Base-by-base conservation (phyloP, 2,329 filamentous ascomycete genomes). In the Microdochium nivale region DNA sequence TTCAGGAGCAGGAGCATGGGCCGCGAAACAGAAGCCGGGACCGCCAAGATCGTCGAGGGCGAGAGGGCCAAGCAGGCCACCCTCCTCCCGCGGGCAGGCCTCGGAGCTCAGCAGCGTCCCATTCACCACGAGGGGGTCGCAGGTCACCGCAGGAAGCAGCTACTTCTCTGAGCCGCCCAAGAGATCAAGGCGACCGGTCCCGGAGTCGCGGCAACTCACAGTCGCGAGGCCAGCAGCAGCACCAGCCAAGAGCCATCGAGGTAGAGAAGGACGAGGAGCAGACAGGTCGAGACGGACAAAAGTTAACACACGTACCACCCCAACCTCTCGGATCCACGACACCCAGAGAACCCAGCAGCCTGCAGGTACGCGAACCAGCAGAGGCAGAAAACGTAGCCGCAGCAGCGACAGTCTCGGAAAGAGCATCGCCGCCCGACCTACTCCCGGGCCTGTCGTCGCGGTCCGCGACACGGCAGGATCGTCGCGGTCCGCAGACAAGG, bases 1-100 rank as follows among this genome's bases (percentile, higher is more conserved):
- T 11, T 30, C 27, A 30, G 27, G 5, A 30, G 27, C 27, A 30
- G 27, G 27, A 11, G 27, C 5, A 30, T 30, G 27, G 27, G 27
- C 27, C 11, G 27, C 27, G 11, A 30, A 30, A 11, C 27, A 52
- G 60, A 53, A 56, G 70, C 67, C 2, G 47, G 47, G 3, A 44
- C 49, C 8, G 51, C 54, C 9, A 49, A 57, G n/a, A 25, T 53
- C 25, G 58, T 58, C 47, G 48, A 56, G n/a, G 32, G 49, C 1
- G 54, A 62, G 19, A 25, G 9, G 3, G 14, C 24, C 46, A 47
- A 10, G 3, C 3, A 19, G 10, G 9, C 16, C 46, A 19, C 46
- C 24, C 13, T 47, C 46, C 8, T 30, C 46, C 4, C 46, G 24
- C 46, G 46, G 25, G 5, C 3, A 5, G 3, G 24, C 46, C 46